A percentile compares a stretch with the other conserved stretches of the same genome.
These are phyloP conservation scores for Astragalus membranaceus DNA, from an alignment of 306 rosid species.

Conservation along the genomic window DNA sequence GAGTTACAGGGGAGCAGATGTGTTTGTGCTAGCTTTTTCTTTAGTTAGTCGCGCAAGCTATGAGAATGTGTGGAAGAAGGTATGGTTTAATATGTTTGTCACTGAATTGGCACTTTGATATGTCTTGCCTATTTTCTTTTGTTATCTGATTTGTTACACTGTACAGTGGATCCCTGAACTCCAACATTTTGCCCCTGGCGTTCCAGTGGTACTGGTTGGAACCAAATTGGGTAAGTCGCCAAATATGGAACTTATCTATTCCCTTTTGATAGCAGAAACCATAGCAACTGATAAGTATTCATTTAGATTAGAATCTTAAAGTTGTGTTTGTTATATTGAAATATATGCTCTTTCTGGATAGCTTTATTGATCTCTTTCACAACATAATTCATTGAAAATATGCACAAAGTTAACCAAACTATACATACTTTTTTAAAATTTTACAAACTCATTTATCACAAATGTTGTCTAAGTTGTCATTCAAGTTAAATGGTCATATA, in stretches of 20 bases:
- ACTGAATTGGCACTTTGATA: constrained; percentile 1
- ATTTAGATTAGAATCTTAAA: background rate
- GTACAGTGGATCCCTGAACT: constrained; percentile 95
- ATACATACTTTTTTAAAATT: background rate
- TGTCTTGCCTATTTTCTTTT: constrained; percentile 10
- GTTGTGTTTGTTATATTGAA: background rate
- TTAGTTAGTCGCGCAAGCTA: constrained; percentile 89
- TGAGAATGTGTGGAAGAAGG: constrained; percentile 86
- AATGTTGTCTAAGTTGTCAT: background rate
- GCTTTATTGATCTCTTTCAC: background rate
- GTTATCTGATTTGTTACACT: constrained; percentile 19
- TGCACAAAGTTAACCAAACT: background rate
- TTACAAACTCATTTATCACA: background rate
- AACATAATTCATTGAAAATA: background rate
- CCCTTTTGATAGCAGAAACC: background rate
- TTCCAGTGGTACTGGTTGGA: constrained; percentile 80
- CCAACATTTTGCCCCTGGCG: constrained; percentile 83
- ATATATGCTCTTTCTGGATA: background rate
- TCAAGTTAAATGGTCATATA: background rate
- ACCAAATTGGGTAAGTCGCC: constrained; percentile 71
- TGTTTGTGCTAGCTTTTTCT: constrained; percentile 87
- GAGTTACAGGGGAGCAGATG: constrained; percentile 98
- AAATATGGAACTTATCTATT: background rate
- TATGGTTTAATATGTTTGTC: constrained; percentile 19
- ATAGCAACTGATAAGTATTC: background rate